Conservation (phyloP, 2,329 filamentous ascomycete species). For the Colletotrichum falcatum region DNA sequence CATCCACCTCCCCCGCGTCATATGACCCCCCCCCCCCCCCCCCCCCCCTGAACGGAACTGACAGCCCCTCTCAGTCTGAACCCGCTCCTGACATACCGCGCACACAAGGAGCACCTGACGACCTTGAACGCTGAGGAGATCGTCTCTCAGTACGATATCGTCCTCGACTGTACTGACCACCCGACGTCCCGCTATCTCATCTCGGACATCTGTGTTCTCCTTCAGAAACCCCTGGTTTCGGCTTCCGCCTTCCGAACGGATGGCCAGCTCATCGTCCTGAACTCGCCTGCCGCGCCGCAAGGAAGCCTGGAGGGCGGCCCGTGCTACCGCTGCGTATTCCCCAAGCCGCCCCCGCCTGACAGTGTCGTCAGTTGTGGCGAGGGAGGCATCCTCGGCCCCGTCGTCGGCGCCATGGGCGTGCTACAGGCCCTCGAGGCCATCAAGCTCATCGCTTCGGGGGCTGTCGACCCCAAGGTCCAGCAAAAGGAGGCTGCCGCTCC, state of each 20-base stretch:
- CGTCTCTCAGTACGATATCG: slow-evolving; percentile 79
- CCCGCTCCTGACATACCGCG: slow-evolving; percentile 72
- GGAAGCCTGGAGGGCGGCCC: slow-evolving; percentile 75
- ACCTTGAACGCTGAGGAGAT: slow-evolving; percentile 75
- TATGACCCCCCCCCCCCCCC: too few species aligned
- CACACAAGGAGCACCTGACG: slow-evolving; percentile 74
- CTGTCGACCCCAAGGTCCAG: slow-evolving; percentile 44
- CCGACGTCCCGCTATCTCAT: slow-evolving; percentile 92
- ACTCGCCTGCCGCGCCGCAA: slow-evolving; percentile 76
- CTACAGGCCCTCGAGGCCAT: slow-evolving; percentile 91
- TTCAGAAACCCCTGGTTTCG: slow-evolving; percentile 84
- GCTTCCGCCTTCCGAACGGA: slow-evolving; percentile 91
- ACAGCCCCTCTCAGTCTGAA: slow-evolving; percentile 70
- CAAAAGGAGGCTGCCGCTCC: slow-evolving; percentile 38
- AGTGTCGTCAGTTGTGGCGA: slow-evolving; percentile 90
- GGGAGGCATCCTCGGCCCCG: slow-evolving; percentile 90
- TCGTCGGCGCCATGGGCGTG: slow-evolving; percentile 93
- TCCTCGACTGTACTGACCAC: slow-evolving; percentile 96
- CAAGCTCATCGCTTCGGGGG: slow-evolving; percentile 74
- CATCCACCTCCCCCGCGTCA: too few species aligned
- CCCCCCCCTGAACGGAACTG: background rate
- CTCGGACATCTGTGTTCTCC: slow-evolving; percentile 87
- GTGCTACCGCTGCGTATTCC: slow-evolving; percentile 95
- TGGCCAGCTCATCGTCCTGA: slow-evolving; percentile 90
- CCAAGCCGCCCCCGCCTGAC: slow-evolving; percentile 84